Evolutionary conservation across 495 filamentous ascomycete species (phyloP), one percentile per base, ranked within the genome.

Genomic region (Penicillium bialowiezense): DNA sequence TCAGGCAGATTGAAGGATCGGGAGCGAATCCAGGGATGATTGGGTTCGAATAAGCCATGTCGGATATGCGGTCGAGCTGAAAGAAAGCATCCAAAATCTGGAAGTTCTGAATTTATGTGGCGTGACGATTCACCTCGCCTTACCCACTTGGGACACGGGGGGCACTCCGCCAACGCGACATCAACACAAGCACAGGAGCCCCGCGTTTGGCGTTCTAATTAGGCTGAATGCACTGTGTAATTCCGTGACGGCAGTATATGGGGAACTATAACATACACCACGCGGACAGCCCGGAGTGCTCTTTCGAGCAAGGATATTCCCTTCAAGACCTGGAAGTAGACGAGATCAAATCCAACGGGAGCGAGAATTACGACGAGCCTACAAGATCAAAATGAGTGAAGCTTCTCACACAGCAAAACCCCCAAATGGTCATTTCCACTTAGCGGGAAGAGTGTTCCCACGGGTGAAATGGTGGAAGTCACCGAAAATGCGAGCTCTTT

Each of bases 391-490:
- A 13, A 52, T 52, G 49, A 9, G 15, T 15, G 32, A 34, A 18
- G n/a, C 14, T 9, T 31, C 13, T 18, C 14, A 41, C 19, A 39
- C 43, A 10, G 29, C 37, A 9, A 56, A 56, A 15, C 60, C 60
- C 3, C 51, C 51, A 5, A 54, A 56, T 19, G 60, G 60, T 17
- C 51, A 58, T 28, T 66, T 59, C 34, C 55, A 50, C 17, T 44
- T 67, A n/a, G 63, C 63, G 3, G 58, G 58, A 23, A 41, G 49
- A 32, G 41, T 37, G 3, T 66, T 64, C 26, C 59, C 47, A 9
- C 46, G 58, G 18, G 51, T 62, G 12, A 47, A 50, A 38, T 66
- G 63, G 63, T 69, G 58, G 55, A 64, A 55, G 34, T 24, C 43
- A 12, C 24, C 21, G 4, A 64, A 62, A 3, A 55, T 69, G 54